Percentiles rank a stretch among this genome's conserved stretches.
Conservation (phyloP, 2,329 filamentous ascomycete genomes). For the Colletotrichum liaoningense region DNA sequence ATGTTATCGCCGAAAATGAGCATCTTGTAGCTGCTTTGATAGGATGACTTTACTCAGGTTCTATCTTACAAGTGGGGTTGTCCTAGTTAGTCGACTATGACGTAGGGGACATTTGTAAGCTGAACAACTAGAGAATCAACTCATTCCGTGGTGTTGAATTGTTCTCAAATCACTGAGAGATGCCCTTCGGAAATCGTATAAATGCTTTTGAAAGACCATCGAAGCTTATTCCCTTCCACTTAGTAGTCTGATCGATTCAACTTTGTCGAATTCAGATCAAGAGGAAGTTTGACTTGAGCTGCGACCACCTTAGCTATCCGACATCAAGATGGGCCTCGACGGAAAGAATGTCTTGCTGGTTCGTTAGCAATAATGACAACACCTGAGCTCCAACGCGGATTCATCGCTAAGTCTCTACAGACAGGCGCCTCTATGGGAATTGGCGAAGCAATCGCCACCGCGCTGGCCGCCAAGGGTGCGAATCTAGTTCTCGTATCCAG, state of each 20-base stretch:
- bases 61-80: neutral
- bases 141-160: no score
- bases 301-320: no score
- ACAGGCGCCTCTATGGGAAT: conserved; percentile 60
- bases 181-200: no score
- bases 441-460: conserved; percentile 54
- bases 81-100: neutral
- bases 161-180: no score
- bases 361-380: neutral
- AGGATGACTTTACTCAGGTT: neutral
- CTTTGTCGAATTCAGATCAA: no score
- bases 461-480: conserved; percentile 50
- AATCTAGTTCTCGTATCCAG: conserved; percentile 56
- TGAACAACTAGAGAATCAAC: no score
- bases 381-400: fast-evolving
- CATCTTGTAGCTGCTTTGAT: neutral
- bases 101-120: neutral
- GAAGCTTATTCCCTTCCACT: no score
- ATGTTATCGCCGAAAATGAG: no score
- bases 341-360: conserved; percentile 15
- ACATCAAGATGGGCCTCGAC: neutral
- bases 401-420: neutral
- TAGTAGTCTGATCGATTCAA: no score
- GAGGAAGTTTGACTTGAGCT: no score
- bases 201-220: no score